phyloP scores from a whole-genome alignment of 2,329 filamentous ascomycete species.

The Daldinia eschscholtzii region DNA sequence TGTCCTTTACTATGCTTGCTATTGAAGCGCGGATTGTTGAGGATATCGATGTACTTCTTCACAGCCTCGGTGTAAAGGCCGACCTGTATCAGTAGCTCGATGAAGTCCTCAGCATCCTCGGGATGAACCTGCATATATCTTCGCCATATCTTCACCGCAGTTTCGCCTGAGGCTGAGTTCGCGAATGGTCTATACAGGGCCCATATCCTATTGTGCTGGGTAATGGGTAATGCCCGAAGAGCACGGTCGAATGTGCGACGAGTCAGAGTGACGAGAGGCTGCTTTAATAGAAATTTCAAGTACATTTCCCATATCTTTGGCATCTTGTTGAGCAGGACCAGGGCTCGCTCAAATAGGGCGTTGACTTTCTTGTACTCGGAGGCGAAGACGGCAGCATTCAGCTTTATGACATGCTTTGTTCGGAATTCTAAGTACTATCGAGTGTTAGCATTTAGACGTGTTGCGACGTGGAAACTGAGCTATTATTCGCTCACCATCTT shows the following conservation, averaged over 20 bases:
- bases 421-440: slow-evolving; percentile 85
- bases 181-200: slow-evolving; percentile 90
- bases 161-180: slow-evolving; percentile 88
- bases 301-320: slow-evolving; percentile 99
- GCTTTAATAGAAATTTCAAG: slow-evolving; percentile 86
- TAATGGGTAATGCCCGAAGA: slow-evolving; percentile 89
- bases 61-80: slow-evolving; percentile 91
- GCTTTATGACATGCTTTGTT: slow-evolving; percentile 81
- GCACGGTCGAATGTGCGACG: slow-evolving; percentile 92
- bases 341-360: slow-evolving; percentile 88
- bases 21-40: slow-evolving; percentile 90
- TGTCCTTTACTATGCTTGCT: slow-evolving; percentile 95
- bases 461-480: slow-evolving; percentile 15
- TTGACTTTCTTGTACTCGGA: slow-evolving; percentile 94
- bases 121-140: slow-evolving; percentile 98
- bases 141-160: slow-evolving; percentile 92
- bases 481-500: slow-evolving; percentile 75
- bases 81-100: slow-evolving; percentile 85
- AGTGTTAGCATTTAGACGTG: slow-evolving; percentile 34
- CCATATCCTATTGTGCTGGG: slow-evolving; percentile 97
- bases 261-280: slow-evolving; percentile 90
- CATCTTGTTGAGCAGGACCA: slow-evolving; percentile 98
- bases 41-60: slow-evolving; percentile 88
- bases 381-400: slow-evolving; percentile 84
- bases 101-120: slow-evolving; percentile 94